A percentile compares a stretch with the other conserved stretches of the same genome.
Conservation (phyloP, 1,284 basidiomycete genomes). For the Phellopilus nigrolimitatus region DNA sequence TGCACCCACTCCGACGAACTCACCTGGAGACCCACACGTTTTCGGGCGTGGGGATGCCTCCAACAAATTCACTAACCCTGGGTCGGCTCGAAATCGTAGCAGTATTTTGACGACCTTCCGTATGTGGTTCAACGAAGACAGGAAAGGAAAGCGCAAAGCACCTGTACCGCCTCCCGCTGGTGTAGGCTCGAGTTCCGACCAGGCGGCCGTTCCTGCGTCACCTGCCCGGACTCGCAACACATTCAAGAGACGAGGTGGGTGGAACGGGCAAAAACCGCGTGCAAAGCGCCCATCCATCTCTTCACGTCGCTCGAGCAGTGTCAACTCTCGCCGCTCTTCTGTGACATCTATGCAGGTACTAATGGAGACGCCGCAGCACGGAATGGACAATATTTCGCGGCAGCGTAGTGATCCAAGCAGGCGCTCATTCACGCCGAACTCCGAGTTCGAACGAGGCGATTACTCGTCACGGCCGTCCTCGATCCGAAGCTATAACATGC, state of each 20-base stretch:
- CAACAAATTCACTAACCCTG: conserved; percentile 7
- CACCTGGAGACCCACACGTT: conserved; percentile 44
- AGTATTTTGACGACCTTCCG: conserved; percentile 70
- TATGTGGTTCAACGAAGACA: conserved; percentile 77
- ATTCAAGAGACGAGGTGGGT: conserved; percentile 41
- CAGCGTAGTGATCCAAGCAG: conserved; percentile 45
- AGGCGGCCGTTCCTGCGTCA: conserved; percentile 17
- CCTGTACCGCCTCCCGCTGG: conserved; percentile 15
- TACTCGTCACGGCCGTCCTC: conserved; percentile 71
- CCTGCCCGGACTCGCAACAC: conserved; percentile 29
- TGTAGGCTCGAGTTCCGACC: conserved; percentile 2
- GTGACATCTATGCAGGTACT: conserved; percentile 56
- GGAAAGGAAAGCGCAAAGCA: conserved; percentile 70
- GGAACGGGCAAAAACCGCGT: conserved; percentile 40
- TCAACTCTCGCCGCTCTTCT: conserved; percentile 73
- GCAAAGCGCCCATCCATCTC: conserved; percentile 61
- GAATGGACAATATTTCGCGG: conserved; percentile 37
- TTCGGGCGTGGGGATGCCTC: conserved; percentile 2
- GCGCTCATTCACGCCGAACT: conserved; percentile 72
- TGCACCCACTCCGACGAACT: conserved; percentile 47
- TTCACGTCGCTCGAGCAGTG: conserved; percentile 75
- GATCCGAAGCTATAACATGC: conserved; percentile 58
- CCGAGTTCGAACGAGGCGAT: conserved; percentile 57
- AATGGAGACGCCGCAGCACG: conserved; percentile 48
- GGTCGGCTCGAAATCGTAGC: conserved; percentile 47